Conservation (phyloP, 495 filamentous ascomycete genomes). For the Endocarpon pusillum region DNA sequence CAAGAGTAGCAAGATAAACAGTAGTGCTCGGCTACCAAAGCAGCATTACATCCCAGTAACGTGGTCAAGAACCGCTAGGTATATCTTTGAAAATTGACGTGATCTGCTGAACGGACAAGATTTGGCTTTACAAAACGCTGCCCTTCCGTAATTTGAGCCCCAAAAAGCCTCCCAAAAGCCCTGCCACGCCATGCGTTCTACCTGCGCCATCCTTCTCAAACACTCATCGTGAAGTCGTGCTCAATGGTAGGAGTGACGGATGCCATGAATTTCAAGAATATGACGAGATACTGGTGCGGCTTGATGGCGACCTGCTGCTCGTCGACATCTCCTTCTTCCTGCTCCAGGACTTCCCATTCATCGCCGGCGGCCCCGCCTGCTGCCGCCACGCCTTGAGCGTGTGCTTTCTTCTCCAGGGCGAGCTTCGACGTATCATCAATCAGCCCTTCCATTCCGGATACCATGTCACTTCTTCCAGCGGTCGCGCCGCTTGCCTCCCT, state of each 20-base stretch:
- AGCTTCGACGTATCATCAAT: conserved; percentile 39
- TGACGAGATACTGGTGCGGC: conserved; percentile 94
- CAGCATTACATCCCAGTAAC: too few species aligned
- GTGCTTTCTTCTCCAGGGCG: conserved; percentile 19
- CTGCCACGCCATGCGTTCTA: too few species aligned
- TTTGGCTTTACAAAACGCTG: too few species aligned
- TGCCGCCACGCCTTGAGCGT: conserved; percentile 35
- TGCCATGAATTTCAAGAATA: conserved; percentile 97
- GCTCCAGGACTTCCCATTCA: conserved; percentile 69
- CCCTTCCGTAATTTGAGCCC: too few species aligned
- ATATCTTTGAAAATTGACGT: too few species aligned
- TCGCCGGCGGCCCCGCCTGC: conserved; percentile 42
- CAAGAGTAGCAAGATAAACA: too few species aligned
- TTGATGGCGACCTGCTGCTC: conserved; percentile 77
- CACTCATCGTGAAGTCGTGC: conserved; percentile 96
- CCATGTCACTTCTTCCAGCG: conserved; percentile 33
- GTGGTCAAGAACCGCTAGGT: too few species aligned
- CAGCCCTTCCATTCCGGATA: conserved; percentile 44
- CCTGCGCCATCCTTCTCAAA: too few species aligned
- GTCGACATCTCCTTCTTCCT: conserved; percentile 37
- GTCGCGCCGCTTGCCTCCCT: conserved; percentile 31
- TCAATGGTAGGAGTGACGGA: conserved; percentile 94
- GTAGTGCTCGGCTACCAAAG: too few species aligned
- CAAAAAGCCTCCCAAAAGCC: too few species aligned
- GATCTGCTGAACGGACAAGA: too few species aligned